Evolutionary conservation across 2,329 filamentous ascomycete genomes (phyloP).

Genomic region (Triangularia verruculosa): DNA sequence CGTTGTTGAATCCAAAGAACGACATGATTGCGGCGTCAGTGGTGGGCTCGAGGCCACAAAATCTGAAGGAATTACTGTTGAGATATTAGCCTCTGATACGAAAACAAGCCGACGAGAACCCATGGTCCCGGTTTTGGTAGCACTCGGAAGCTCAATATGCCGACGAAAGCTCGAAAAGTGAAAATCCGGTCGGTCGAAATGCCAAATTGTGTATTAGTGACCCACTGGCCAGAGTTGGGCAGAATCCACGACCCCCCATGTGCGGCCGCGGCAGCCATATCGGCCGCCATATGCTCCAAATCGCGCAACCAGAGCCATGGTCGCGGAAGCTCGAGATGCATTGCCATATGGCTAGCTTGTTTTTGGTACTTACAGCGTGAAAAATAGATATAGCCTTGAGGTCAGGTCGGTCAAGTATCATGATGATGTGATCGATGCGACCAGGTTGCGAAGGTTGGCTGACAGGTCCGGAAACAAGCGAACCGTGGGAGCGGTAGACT

Average conservation of each 20-base stretch:
- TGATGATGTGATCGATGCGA: slow-evolving; percentile 24
- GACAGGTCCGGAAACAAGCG: slow-evolving; percentile 2
- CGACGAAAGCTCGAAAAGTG: neutral
- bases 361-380: slow-evolving; percentile 20
- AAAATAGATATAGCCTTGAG: slow-evolving; percentile 18
- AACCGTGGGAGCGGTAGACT: neutral
- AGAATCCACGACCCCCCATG: neutral
- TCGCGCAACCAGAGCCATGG: neutral
- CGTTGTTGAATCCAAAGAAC: slow-evolving; percentile 80
- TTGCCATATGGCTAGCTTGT: neutral
- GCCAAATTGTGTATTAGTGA: neutral
- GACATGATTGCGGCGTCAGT: slow-evolving; percentile 58
- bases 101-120: neutral
- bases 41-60: neutral
- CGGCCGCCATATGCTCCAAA: neutral
- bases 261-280: neutral
- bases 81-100: neutral
- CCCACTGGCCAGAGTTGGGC: neutral
- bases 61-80: slow-evolving; percentile 18
- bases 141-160: neutral
- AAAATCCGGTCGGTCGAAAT: neutral
- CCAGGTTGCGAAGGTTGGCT: neutral
- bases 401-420: slow-evolving; percentile 22
- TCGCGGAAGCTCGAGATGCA: neutral
- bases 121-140: neutral